Base-by-base conservation (phyloP, 768 basidiomycete species). In the Leucogyrophana mollusca region DNA sequence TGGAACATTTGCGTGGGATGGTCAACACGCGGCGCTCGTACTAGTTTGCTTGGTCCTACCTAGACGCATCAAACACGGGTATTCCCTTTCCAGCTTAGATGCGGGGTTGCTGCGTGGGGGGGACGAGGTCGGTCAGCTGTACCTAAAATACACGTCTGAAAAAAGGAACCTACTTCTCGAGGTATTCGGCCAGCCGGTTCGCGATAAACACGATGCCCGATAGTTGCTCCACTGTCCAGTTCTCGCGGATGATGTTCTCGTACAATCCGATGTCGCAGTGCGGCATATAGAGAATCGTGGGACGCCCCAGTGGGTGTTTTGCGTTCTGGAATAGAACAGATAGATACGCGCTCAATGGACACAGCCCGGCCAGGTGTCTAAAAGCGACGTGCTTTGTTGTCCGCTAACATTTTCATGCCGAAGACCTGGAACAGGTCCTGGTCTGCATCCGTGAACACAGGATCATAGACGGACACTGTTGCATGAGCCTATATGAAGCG, bases 241-340 rank as follows among this genome's bases (percentile, higher is more conserved):
- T 88, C 10, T 73, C 73, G 47, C 73, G 72, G 45, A 90, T 64
- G 36, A 88, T 57, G 52, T 67, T 72, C 58, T 90, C 85, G 61
- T 89, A 87, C 21, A 90, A 71, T 50, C 73, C 74, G 62, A 85
- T 58, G 57, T 87, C 85, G 60, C 88, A 89, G 62, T 90, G 87
- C 17, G 86, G 87, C 85, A 89, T 87, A 67, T 79, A 88, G 44
- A 83, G 69, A 45, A 90, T 69, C 38, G 85, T 87, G 52, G 82
- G 79, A 45, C 52, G 41, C 21, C 54, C 50, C 38, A 69, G 27
- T 13, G 48, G 45, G 46, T 73, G 61, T 43, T 59, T 60, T 18
- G 62, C 64, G 20, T 59, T 60, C 73, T 77, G 55, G 18, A 40
- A 45, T 20, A 51, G 35, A 25, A n/a, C 14, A 23, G 33, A 43